Evolutionary conservation across 2,329 filamentous ascomycete species (phyloP).

Genomic region (Ceratocystis papillata): DNA sequence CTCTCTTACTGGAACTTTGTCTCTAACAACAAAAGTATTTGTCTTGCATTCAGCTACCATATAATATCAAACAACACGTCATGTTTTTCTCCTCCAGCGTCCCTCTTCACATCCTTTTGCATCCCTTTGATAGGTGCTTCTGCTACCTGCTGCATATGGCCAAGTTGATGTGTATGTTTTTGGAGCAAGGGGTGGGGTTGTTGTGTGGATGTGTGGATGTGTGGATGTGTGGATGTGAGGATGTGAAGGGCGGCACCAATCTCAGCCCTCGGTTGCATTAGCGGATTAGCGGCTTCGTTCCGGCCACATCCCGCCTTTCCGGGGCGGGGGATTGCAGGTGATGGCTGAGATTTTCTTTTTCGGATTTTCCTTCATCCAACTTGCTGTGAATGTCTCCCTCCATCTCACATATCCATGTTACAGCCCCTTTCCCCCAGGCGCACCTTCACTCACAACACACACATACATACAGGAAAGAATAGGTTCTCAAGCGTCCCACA

Average conservation of each 20-base stretch:
- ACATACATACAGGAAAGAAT: background rate
- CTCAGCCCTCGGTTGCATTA: conserved; percentile 4
- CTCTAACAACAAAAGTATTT: background rate
- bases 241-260: background rate
- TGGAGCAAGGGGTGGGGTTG: background rate
- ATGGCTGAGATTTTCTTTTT: background rate
- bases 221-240: background rate
- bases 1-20: background rate
- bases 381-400: background rate
- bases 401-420: background rate
- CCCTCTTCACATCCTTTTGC: background rate
- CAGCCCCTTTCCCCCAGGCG: background rate
- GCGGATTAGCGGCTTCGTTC: conserved; percentile 7
- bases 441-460: background rate
- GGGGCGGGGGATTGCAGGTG: background rate
- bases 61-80: conserved; percentile 3
- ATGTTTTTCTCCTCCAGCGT: background rate
- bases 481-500: background rate
- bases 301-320: background rate
- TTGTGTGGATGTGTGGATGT: background rate
- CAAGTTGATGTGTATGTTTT: background rate
- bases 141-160: background rate
- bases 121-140: background rate
- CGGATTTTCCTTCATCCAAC: background rate
- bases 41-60: conserved; percentile 6